Evolutionary conservation across 2,329 filamentous ascomycete species (phyloP).

Genomic region (Sphaerostilbella broomeana): DNA sequence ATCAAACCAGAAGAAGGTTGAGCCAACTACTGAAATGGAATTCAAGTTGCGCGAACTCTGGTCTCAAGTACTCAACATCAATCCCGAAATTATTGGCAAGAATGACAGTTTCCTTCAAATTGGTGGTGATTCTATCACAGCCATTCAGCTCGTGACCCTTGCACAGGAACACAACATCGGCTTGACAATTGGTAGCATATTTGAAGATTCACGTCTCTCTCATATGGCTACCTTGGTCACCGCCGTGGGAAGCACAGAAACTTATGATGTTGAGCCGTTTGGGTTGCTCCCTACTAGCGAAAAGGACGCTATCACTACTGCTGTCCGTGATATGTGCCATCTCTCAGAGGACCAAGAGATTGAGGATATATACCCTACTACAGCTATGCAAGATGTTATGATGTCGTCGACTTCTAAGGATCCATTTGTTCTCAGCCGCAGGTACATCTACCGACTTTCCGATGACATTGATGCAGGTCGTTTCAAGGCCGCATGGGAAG

Average conservation of each 20-base stretch:
- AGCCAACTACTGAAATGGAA: constrained; percentile 16
- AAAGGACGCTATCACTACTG: neutral
- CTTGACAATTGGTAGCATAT: constrained; percentile 5
- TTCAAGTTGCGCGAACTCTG: constrained; percentile 21
- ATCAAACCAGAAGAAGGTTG: constrained; percentile 6
- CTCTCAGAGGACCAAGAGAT: neutral
- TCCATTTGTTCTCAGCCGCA: constrained; percentile 5
- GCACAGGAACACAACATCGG: constrained; percentile 22
- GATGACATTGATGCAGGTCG: neutral
- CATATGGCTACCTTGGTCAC: constrained; percentile 1
- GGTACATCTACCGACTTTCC: constrained; percentile 9
- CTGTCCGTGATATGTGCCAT: neutral
- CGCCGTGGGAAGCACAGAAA: neutral
- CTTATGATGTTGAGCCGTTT: neutral
- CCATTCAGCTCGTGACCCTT: constrained; percentile 36
- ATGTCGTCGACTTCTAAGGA: constrained; percentile 9
- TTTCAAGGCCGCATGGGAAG: constrained; percentile 20
- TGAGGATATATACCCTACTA: constrained; percentile 7
- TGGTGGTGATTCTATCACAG: constrained; percentile 38
- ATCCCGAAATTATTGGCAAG: constrained; percentile 21
- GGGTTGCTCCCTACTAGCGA: neutral
- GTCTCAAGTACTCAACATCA: constrained; percentile 24
- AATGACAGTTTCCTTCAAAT: constrained; percentile 14
- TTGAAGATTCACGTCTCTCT: constrained; percentile 3
- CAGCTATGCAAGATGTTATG: constrained; percentile 2